Evolutionary conservation across 768 basidiomycete species (phyloP), one percentile per base, ranked within the genome.

Genomic region (Mrakia hoshinonis): DNA sequence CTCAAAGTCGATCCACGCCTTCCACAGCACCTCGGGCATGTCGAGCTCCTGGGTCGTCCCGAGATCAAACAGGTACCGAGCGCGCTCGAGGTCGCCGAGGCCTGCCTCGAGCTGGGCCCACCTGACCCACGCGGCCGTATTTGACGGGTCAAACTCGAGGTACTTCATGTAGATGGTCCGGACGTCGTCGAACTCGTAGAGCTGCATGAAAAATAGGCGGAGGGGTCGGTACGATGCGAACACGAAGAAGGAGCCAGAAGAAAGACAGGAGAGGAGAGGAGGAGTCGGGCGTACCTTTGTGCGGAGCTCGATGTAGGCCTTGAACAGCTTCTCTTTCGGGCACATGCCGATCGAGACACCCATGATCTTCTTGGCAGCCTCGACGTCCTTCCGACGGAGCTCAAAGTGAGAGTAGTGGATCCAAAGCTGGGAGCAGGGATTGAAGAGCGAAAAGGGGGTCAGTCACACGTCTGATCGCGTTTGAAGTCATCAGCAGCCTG

Each of bases 1-100:
- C 81, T 98, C 95, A 75, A 96, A 96, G 79, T 97, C 95, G 81
- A 97, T 91, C 79, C 92, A 97, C 6, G 92, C 90, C 73, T 81
- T 81, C 80, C 80, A 81, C 18, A 81, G 78, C 48, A 80, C 76
- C 78, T 98, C 95, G 2, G 95, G 95, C 92, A 95, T 95, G 62
- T 93, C 91, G 46, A 97, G 83, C 20, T 89, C 85, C 77, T 96
- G 94, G 13, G 72, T 67, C 47, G 72, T 9, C 87, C 83, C 94
- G 26, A 97, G 87, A 79, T 96, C 93, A 81, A 92, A 97, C 77
- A 98, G 92, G 5, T 89, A 93, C 18, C 95, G 89, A 2, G 92
- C 89, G 47, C 94, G 92, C 29, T 86, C 82, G 78, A 89, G 87
- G 79, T 97, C 94, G 78, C 89, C 89, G 0, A 96, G 84, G 63